Percentiles rank a stretch among this genome's conserved stretches.
Evolutionary conservation across 2,329 filamentous ascomycete species (phyloP).

Genomic region (Colletotrichum truncatum): DNA sequence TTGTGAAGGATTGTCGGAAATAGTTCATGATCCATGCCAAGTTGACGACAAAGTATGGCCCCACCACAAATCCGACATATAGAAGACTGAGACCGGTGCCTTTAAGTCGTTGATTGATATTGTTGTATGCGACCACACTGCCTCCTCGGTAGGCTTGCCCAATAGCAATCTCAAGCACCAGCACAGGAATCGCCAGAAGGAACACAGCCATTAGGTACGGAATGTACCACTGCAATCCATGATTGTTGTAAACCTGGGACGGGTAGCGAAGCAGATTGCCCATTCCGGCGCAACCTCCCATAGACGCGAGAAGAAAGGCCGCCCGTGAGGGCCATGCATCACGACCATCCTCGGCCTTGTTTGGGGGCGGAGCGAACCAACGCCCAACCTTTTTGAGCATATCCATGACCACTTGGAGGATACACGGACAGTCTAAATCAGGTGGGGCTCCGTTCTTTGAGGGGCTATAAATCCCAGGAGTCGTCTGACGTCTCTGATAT

Average conservation of each 20-base stretch:
- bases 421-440: not conserved
- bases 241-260: slow-evolving; percentile 67
- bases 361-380: slow-evolving; percentile 46
- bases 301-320: slow-evolving; percentile 65
- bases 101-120: slow-evolving; percentile 60
- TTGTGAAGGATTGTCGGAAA: slow-evolving; percentile 64
- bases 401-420: slow-evolving; percentile 11
- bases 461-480: not conserved
- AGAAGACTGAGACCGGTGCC: slow-evolving; percentile 62
- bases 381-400: slow-evolving; percentile 40
- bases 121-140: slow-evolving; percentile 63
- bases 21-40: slow-evolving; percentile 68
- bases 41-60: slow-evolving; percentile 65
- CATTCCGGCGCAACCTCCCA: slow-evolving; percentile 67
- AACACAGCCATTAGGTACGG: slow-evolving; percentile 65
- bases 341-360: slow-evolving; percentile 49
- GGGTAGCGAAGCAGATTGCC: slow-evolving; percentile 67
- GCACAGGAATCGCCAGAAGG: slow-evolving; percentile 63
- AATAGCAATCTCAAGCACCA: slow-evolving; percentile 72
- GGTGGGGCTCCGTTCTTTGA: not conserved
- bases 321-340: slow-evolving; percentile 66
- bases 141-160: slow-evolving; percentile 71
- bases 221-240: slow-evolving; percentile 68
- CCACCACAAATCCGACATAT: slow-evolving; percentile 63
- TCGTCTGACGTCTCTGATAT: too few relatives aligned